Conservation (phyloP, 495 filamentous ascomycete species). For the Lentithecium fluviatile region DNA sequence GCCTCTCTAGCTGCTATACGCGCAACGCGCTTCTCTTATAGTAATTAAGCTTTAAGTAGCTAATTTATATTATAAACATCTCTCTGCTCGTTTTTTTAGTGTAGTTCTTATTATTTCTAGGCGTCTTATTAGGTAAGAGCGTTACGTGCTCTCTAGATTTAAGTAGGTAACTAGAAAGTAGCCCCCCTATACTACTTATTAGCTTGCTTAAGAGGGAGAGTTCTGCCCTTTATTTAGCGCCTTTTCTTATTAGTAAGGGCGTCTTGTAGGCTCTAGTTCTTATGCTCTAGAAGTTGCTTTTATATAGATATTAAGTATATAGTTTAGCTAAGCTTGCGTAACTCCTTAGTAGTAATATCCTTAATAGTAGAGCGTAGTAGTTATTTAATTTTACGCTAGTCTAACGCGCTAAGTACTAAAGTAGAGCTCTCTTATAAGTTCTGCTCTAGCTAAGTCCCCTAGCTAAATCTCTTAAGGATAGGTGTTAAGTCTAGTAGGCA, state of each 20-base stretch:
- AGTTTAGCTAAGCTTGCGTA: background rate
- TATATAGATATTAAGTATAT: background rate
- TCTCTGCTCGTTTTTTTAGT: constrained; percentile 1
- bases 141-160: background rate
- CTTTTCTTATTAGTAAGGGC: constrained; percentile 6
- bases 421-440: background rate
- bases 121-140: background rate
- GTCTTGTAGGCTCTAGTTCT: background rate
- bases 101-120: background rate
- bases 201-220: background rate
- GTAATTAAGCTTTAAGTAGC: background rate
- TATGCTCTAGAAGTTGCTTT: constrained; percentile 9
- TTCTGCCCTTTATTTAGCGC: constrained; percentile 1
- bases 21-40: background rate
- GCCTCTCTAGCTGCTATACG: background rate
- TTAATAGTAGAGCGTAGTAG: constrained; percentile 6
- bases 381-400: too few relatives aligned
- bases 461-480: constrained; percentile 2
- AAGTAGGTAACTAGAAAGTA: constrained; percentile 4
- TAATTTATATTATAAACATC: background rate
- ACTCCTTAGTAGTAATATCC: background rate
- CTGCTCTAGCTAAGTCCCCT: too few relatives aligned
- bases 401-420: too few relatives aligned
- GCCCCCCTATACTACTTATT: constrained; percentile 1
- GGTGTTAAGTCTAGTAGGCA: background rate